A percentile compares a stretch with the other conserved stretches of the same genome.
Evolutionary conservation across 176 grass and related monocot genomes (phyloP).

Genomic region (Cenchrus fungigraminus): DNA sequence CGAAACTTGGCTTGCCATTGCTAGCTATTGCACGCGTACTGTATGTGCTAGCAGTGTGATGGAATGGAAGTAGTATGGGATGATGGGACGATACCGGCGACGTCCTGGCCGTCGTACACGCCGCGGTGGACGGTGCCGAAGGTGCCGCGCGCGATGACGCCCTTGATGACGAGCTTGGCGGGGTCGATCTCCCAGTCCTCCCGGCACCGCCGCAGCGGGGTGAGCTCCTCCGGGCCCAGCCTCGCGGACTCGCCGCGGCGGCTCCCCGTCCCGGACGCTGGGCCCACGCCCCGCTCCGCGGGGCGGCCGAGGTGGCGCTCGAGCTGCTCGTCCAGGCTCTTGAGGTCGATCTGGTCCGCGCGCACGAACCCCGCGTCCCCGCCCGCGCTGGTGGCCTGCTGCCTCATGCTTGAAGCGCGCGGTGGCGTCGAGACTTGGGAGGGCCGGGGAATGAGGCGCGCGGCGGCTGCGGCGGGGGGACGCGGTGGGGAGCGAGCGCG

Average conservation of each 20-base stretch:
- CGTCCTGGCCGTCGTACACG: constrained; percentile 97
- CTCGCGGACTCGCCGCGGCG: constrained; percentile 41
- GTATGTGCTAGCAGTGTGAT: background rate
- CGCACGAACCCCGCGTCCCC: constrained; percentile 70
- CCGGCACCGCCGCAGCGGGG: constrained; percentile 42
- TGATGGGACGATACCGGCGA: constrained; percentile 69
- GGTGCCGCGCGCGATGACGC: constrained; percentile 91
- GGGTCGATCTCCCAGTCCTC: constrained; percentile 99
- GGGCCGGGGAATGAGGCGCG: constrained; percentile 37
- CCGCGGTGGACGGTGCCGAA: constrained; percentile 97
- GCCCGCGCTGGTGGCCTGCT: constrained; percentile 52
- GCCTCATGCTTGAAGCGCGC: constrained; percentile 65
- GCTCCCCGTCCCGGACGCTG: background rate
- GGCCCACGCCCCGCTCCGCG: constrained; percentile 17
- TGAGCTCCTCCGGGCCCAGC: constrained; percentile 26
- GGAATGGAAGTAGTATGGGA: background rate
- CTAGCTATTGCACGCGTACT: background rate
- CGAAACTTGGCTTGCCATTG: background rate
- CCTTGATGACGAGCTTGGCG: constrained; percentile 82
- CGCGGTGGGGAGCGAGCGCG: constrained; percentile 11
- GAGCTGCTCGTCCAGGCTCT: constrained; percentile 95
- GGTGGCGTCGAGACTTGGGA: constrained; percentile 23
- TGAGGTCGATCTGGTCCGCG: constrained; percentile 96
- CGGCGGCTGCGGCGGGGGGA: constrained; percentile 7
- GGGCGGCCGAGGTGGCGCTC: constrained; percentile 79